Percentiles rank a stretch among this genome's conserved stretches.
Conservation (phyloP, 257 asterid genomes). For the Plantago elongata region DNA sequence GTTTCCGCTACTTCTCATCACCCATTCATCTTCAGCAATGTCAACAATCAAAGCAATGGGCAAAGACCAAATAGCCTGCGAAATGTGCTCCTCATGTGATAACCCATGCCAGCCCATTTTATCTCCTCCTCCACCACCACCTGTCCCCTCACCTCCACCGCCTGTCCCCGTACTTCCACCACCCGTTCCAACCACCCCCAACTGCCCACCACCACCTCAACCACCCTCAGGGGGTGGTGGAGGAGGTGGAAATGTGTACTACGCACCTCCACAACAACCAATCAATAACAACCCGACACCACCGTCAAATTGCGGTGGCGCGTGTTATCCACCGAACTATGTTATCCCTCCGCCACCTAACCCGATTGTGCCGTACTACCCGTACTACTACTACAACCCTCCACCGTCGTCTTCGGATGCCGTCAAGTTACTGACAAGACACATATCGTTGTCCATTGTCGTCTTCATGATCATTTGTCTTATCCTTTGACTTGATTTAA, state of each 20-base stretch:
- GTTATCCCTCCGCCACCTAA: constrained; percentile 54
- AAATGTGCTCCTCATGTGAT: constrained; percentile 64
- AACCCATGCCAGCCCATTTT: constrained; percentile 65
- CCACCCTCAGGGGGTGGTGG: no score
- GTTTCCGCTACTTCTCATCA: constrained; percentile 14
- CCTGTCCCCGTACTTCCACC: constrained; percentile 28
- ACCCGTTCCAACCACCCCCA: constrained; percentile 1
- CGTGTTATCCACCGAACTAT: constrained; percentile 32
- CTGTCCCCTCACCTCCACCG: constrained; percentile 35
- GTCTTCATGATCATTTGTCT: no score
- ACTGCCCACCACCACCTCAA: constrained; percentile 47
- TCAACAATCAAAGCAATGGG: constrained; percentile 40
- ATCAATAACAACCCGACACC: not conserved
- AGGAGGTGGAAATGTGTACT: constrained; percentile 30
- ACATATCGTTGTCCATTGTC: no score
- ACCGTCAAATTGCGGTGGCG: constrained; percentile 36
- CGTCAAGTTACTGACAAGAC: not conserved
- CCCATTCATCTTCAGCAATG: constrained; percentile 25
- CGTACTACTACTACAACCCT: constrained; percentile 39
- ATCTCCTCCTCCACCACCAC: constrained; percentile 54
- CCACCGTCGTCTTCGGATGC: constrained; percentile 39
- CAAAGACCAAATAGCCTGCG: constrained; percentile 54
- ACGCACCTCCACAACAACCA: constrained; percentile 41
- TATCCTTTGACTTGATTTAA: no score
- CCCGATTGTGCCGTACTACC: constrained; percentile 49